Evolutionary conservation across 2,329 filamentous ascomycete species (phyloP), one percentile per base, ranked within the genome.

Genomic region (Ascochyta pisi): DNA sequence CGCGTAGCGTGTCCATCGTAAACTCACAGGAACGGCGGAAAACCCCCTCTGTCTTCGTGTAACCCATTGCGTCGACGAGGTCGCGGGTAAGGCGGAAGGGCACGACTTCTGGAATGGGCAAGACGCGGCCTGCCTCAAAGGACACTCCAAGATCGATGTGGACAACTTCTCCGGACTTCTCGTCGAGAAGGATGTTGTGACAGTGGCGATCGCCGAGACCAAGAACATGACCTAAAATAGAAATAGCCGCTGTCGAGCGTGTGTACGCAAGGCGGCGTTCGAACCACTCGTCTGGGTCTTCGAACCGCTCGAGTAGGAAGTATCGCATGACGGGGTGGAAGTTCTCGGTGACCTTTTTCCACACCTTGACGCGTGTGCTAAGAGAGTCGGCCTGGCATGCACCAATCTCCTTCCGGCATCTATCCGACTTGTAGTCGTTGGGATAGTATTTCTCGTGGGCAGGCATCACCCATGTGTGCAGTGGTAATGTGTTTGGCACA

Each of bases 1-100:
- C 90, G n/a, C 95, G 88, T 33, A 99, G 81, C 1, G 96, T 93
- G 60, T 97, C 92, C 29, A 99, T 85, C 0, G 93, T 98, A 73
- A 98, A 98, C 73, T 99, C 96, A 75, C 95, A 99, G 77, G 94
- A 98, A n/a, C 96, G 87, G 7, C 95, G 86, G 79, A 98, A 99
- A 0, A 98, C 92, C 3, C 95, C 95, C 75, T 99, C 96, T 0
- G 93, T 96, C 68, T 91, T 92, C 3, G 91, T 96, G 64, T 96
- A 89, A 26, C 95, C 95, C 91, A 99, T 97, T 24, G 92, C 96
- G 71, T 99, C 96, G 5, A 98, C 91, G 50, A 99, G 88, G 68
- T 99, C 95, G 50, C 95, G 85, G 9, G 95, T 98, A 49, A 99
- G 80, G 0, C 95, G 87, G 81, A 99, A 99, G 0, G 95, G 96